phyloP scores from a whole-genome alignment of 2,329 filamentous ascomycete species.

The Drechslera avenae region DNA sequence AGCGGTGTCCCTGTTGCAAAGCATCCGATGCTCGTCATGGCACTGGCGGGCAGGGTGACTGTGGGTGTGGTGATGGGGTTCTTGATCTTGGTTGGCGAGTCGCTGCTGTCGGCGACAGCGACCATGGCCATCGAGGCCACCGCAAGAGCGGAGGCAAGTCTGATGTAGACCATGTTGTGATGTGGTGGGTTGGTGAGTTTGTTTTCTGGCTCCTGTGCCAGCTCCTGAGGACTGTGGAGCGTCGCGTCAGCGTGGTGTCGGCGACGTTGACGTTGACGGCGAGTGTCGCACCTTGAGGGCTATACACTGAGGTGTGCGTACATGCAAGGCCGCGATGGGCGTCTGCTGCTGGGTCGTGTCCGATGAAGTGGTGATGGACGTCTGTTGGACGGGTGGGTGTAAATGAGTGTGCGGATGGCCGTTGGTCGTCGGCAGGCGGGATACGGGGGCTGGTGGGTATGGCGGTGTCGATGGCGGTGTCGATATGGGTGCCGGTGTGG shows the following conservation, averaged over 20 bases:
- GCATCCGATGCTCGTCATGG: slow-evolving; percentile 55
- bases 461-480: slow-evolving; percentile 9
- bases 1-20: slow-evolving; percentile 56
- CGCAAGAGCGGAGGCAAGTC: slow-evolving; percentile 36
- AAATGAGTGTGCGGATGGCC: neutral
- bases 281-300: slow-evolving; percentile 31
- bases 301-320: slow-evolving; percentile 24
- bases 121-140: slow-evolving; percentile 40
- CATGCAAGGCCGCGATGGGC: slow-evolving; percentile 30
- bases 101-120: slow-evolving; percentile 24
- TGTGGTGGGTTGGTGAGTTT: slow-evolving; percentile 6
- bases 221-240: slow-evolving; percentile 25
- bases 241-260: slow-evolving; percentile 24
- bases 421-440: neutral
- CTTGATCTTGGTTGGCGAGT: slow-evolving; percentile 24
- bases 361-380: slow-evolving; percentile 6
- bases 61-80: slow-evolving; percentile 41
- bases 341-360: slow-evolving; percentile 5
- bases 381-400: neutral
- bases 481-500: neutral
- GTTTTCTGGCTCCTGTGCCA: slow-evolving; percentile 26
- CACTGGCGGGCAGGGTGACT: slow-evolving; percentile 30
- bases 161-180: slow-evolving; percentile 43
- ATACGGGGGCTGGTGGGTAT: neutral
- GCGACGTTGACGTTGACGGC: slow-evolving; percentile 5